Base-by-base conservation (phyloP, 139 green algal species). In the Tetradesmus obliquus region DNA sequence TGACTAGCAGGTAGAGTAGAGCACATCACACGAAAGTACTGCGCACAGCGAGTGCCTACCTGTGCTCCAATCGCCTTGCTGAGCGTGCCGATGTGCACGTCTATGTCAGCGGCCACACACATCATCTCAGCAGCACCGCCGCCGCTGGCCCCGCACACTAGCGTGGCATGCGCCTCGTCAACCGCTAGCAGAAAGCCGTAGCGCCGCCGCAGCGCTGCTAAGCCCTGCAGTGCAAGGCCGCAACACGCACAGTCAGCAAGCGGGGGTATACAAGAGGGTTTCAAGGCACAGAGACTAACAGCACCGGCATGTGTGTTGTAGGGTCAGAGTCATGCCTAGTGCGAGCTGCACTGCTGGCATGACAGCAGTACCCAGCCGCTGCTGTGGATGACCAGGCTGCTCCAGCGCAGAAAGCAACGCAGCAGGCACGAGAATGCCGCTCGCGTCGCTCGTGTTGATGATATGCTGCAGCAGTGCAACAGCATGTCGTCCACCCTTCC, bases 91-190 rank as follows among this genome's bases (percentile, higher is more conserved):
- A 99, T 85, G 89, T 99, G 97, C 19, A 99, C 96, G 53, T 97
- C 53, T 54, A 95, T 90, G 51, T 93, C 51, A 15, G 91, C 69
- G 7, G 84, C 82, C 7, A 95, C 94, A 0, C 92, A 87, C 90
- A 93, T 82, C 45, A 93, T 93, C 91, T 95, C 93, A 22, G 94
- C 93, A n/a, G 94, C 96, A n/a, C 98, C 97, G 0, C 91, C 96
- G 1, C 97, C 98, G 13, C 88, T 91, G 9, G 94, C 79, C 1
- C 98, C 98, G 80, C 94, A 97, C 82, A 99, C 97, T 60, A 99
- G 95, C 1, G 97, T 99, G 2, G 97, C 98, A 92, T 99, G 98
- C 24, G 98, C 98, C n/a, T 99, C 97, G 85, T 99, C 98, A 19
- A 99, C 88, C 0, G 93, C 95, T 54, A 99, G 93, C 89, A 99